phyloP scores from a whole-genome alignment of 2,329 filamentous ascomycete species.

The Penicillium fuscoglaucum region DNA sequence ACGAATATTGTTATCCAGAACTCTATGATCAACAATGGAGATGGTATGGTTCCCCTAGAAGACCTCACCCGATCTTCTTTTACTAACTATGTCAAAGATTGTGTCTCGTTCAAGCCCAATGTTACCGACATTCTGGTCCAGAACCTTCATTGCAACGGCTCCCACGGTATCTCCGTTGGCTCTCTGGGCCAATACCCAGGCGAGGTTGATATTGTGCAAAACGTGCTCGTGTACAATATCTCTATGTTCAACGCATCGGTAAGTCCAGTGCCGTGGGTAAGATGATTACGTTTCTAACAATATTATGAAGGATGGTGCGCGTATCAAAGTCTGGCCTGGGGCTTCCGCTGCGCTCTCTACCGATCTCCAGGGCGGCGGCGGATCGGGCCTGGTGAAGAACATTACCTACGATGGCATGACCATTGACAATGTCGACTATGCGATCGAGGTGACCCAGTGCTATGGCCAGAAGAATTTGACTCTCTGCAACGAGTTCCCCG shows the following conservation, averaged over 20 bases:
- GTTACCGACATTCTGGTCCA: slow-evolving; percentile 68
- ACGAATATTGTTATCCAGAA: slow-evolving; percentile 66
- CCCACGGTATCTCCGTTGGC: slow-evolving; percentile 72
- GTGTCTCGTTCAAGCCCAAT: slow-evolving; percentile 74
- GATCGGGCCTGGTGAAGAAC: slow-evolving; percentile 62
- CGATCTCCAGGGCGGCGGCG: slow-evolving; percentile 66
- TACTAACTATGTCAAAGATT: slow-evolving; percentile 48
- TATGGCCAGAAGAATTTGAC: slow-evolving; percentile 64
- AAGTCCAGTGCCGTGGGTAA: slow-evolving; percentile 32
- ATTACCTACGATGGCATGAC: slow-evolving; percentile 65
- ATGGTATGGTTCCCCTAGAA: slow-evolving; percentile 43
- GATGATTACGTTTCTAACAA: slow-evolving; percentile 40
- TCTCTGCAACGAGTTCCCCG: slow-evolving; percentile 60
- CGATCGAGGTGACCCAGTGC: slow-evolving; percentile 66
- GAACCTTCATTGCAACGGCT: slow-evolving; percentile 66
- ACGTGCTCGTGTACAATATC: slow-evolving; percentile 65
- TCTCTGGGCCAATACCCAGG: slow-evolving; percentile 67
- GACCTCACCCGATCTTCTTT: not conserved
- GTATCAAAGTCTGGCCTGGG: slow-evolving; percentile 74
- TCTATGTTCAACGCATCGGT: slow-evolving; percentile 57
- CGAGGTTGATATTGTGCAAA: slow-evolving; percentile 66
- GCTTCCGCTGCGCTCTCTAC: slow-evolving; percentile 55
- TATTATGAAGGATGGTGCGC: slow-evolving; percentile 57
- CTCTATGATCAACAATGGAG: slow-evolving; percentile 63
- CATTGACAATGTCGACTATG: slow-evolving; percentile 64